These are phyloP conservation scores for Clonostachys byssicola DNA, from an alignment of 2,329 filamentous ascomycete genomes.

Conservation along the genomic window DNA sequence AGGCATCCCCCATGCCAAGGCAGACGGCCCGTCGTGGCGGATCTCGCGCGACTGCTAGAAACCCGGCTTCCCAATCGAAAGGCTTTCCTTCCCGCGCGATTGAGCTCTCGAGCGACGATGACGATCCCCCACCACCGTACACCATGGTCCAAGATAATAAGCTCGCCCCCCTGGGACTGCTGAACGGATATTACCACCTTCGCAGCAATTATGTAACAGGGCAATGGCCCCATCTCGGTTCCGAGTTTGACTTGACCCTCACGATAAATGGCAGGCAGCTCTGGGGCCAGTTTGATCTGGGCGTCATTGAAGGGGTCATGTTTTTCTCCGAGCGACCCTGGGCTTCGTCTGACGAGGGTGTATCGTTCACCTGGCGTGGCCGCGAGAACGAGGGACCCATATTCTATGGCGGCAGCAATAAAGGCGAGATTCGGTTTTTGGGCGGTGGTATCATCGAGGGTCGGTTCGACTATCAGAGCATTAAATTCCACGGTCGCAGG, in stretches of 20 bases:
- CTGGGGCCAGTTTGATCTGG: constrained; percentile 42
- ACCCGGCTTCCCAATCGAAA: no score
- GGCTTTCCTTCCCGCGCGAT: no score
- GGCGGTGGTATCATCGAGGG: constrained; percentile 28
- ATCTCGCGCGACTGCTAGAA: no score
- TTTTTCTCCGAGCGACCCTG: constrained; percentile 27
- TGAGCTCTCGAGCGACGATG: neutral
- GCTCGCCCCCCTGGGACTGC: constrained; percentile 21
- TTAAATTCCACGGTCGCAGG: constrained; percentile 19
- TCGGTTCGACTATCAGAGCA: constrained; percentile 12
- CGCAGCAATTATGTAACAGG: constrained; percentile 13
- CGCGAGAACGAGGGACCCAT: constrained; percentile 19
- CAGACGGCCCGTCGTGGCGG: no score
- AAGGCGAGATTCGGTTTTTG: constrained; percentile 27
- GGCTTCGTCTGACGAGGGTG: constrained; percentile 15
- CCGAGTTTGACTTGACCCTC: constrained; percentile 24
- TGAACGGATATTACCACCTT: constrained; percentile 41
- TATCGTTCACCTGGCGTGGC: constrained; percentile 29
- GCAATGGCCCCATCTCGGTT: constrained; percentile 14
- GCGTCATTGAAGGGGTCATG: constrained; percentile 34
- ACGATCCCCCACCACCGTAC: constrained; percentile 10
- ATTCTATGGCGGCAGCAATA: constrained; percentile 14
- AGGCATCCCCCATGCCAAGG: no score
- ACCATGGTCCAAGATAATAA: constrained; percentile 1
- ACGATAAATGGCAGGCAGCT: constrained; percentile 29